Conservation (phyloP, 2,329 filamentous ascomycete genomes). For the Sporothrix phasma region DNA sequence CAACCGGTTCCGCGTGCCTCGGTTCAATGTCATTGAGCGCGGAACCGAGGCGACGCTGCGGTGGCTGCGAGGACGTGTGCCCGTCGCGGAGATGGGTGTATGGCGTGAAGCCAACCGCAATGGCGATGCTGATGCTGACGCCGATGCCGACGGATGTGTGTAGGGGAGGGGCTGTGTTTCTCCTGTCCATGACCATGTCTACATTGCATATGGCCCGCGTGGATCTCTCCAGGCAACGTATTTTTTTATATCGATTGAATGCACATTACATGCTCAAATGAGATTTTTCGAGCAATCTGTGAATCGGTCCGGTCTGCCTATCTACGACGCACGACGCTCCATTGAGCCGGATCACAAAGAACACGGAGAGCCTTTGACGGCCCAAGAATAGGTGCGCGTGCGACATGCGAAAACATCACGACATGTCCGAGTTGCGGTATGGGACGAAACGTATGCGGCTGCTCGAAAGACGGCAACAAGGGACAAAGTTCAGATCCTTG, state of each 20-base stretch:
- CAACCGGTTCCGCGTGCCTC: constrained; percentile 80
- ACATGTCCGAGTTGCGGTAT: too few species aligned
- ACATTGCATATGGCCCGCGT: background rate
- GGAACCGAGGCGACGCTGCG: constrained; percentile 76
- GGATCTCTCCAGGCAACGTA: too few species aligned
- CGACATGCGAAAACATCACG: too few species aligned
- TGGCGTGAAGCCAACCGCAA: constrained; percentile 36
- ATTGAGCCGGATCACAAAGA: too few species aligned
- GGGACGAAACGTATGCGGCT: too few species aligned
- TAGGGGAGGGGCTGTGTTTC: background rate
- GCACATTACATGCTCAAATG: background rate
- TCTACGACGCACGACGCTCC: too few species aligned
- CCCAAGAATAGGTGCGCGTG: too few species aligned
- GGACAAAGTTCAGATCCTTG: too few species aligned
- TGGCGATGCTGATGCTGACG: constrained; percentile 8
- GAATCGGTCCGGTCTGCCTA: too few species aligned
- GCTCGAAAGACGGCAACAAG: too few species aligned
- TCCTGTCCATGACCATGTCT: background rate
- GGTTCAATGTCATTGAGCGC: constrained; percentile 72
- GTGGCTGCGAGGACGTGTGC: constrained; percentile 71
- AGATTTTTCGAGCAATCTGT: too few species aligned
- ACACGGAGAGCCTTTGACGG: too few species aligned
- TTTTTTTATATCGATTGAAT: background rate
- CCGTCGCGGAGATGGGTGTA: constrained; percentile 47
- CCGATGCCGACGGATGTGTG: constrained; percentile 10